A percentile compares a stretch with the other conserved stretches of the same genome.
These are phyloP conservation scores for Odonthalia washingtoniensis DNA, from an alignment of 31 red algal species.

Conservation along the genomic window DNA sequence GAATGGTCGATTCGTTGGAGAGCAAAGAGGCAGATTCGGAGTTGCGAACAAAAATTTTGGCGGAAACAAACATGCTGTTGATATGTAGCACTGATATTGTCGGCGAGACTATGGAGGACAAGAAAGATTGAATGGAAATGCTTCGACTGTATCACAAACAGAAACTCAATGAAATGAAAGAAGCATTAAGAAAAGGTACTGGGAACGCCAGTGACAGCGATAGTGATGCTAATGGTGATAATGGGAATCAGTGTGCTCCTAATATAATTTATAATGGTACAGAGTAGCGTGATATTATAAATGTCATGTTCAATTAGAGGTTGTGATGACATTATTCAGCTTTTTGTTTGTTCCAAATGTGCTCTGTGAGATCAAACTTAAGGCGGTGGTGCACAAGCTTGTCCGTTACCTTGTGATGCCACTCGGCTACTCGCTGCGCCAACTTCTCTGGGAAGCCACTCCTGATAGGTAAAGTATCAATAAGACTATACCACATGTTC, in stretches of 20 bases:
- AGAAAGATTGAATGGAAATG: background rate
- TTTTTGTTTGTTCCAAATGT: background rate
- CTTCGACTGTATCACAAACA: background rate
- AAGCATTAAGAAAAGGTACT: too few species aligned
- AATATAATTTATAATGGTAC: background rate
- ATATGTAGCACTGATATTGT: background rate
- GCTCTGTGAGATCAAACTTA: constrained; percentile 6
- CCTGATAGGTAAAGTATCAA: constrained; percentile 1
- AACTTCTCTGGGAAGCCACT: background rate
- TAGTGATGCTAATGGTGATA: too few species aligned
- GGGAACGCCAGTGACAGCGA: too few species aligned
- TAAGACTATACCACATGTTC: background rate
- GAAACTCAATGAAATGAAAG: constrained; percentile 6
- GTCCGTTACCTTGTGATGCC: constrained; percentile 24
- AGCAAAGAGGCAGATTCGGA: background rate
- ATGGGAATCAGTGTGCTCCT: background rate
- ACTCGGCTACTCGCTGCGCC: constrained; percentile 28
- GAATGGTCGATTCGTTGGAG: background rate
- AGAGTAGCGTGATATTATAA: background rate
- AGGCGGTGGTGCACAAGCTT: background rate
- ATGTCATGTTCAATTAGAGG: background rate
- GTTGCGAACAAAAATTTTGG: background rate
- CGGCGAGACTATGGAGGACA: constrained; percentile 8
- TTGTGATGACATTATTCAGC: background rate
- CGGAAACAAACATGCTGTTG: background rate